Evolutionary conservation across 2,329 filamentous ascomycete genomes (phyloP), one percentile per base, ranked within the genome.

Genomic region (Sarocladium strictum): DNA sequence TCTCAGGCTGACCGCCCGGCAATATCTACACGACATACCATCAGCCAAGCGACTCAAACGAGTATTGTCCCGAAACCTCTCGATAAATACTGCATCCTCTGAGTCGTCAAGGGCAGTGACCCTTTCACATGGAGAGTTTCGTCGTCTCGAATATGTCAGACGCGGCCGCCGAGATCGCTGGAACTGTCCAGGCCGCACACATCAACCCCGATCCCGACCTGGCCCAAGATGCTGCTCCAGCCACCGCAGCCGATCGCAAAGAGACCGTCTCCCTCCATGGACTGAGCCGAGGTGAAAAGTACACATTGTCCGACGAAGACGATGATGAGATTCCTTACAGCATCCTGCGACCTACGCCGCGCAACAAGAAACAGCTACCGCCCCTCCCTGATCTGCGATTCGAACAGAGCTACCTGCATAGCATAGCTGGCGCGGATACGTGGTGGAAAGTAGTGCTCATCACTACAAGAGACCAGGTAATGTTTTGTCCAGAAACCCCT

Each of bases 361-460:
- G 74, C 49, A 64, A 65, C 47, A 53, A 53, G 35, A 69, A 71
- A 33, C 69, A 72, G 38, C 73, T 85, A 54, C 81, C 80, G 27
- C 81, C 84, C 9, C 80, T 97, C 65, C 91, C 92, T 3, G 94
- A 99, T 73, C 76, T 99, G 61, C 84, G 94, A 41, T 97, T 97
- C 72, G 94, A 99, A 74, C 94, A 99, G 79, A 97, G 92, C 77
- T 99, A 99, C 70, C 80, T 99, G 54, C 87, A 89, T 63, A 96
- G 91, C 72, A 88, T 99, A 62, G 82, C 86, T 60, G 78, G 83
- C 55, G 90, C 91, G 33, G 83, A 94, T 60, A 85, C 83, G 23
- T 92, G 86, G 84, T 86, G 87, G 75, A 83, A 84, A 67, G 82
- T 99, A 29, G 79, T 82, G 7, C 88, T 87, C 75, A 93, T 99